Evolutionary conservation across 805 yeast genomes (phyloP), one percentile per base, ranked within the genome.

Genomic region (Scheffersomyces ergatensis): DNA sequence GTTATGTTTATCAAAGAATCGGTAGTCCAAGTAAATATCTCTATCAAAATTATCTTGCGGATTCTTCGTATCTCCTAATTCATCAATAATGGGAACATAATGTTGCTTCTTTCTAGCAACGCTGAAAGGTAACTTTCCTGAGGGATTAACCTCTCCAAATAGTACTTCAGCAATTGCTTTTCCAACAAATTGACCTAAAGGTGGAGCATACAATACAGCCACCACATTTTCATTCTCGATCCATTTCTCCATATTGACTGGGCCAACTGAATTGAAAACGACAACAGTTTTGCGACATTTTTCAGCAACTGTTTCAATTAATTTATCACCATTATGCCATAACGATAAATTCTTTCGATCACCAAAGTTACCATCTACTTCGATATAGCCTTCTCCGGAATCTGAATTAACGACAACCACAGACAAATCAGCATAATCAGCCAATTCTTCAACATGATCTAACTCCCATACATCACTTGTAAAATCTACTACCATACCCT

Each of bases 111-210:
- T 72, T 50, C 70, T 74, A 11, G 86, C 83, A 46, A 81, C 70
- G 3, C 86, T 78, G 51, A 80, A 80, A 1, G 87, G 85, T 26
- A 82, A 63, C 44, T 74, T 70, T 4, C 86, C 87, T 27, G 83
- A 76, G 7, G 86, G 85, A 45, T 74, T 75, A n/a, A 63, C 67
- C 27, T 76, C 81, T 1, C 87, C 86, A 57, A 77, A 81, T 15
- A 81, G 52, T 0, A 79, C 70, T 31, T 78, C 81, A 2, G 82
- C 77, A 19, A 80, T 57, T 1, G 84, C 83, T 37, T 70, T 64
- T 1, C 85, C 87, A 31, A 71, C 68, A 52, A 63, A 71, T 47
- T 70, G 75, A n/a, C 85, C 85, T 38, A 77, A 65, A 3, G 83
- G 84, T 3, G 81, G 72, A 2, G 80, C 60, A 50, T 64, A 77